Percentiles rank a stretch among this genome's conserved stretches.
These are phyloP conservation scores for Pochonia chlamydosporia DNA, from an alignment of 2,329 filamentous ascomycete genomes.

Conservation along the genomic window DNA sequence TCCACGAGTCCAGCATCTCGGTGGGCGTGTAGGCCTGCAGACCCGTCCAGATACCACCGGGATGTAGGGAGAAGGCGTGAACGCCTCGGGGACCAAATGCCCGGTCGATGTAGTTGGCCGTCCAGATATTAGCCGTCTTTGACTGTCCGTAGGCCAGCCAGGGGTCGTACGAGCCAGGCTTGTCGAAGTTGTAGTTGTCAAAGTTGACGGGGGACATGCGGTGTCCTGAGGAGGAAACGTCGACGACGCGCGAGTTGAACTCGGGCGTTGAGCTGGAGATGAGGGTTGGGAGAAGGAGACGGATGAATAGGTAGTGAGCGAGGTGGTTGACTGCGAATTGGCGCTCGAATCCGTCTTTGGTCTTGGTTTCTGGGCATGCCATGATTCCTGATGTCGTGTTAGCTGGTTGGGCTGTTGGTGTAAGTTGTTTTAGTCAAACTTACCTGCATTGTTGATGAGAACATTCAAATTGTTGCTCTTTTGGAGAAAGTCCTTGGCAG, in stretches of 20 bases:
- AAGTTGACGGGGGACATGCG: neutral
- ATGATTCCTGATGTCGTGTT: neutral
- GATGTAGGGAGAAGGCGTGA: conserved; percentile 32
- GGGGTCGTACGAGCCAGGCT: conserved; percentile 15
- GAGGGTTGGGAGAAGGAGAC: conserved; percentile 16
- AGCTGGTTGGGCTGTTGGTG: too few relatives aligned
- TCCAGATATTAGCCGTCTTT: conserved; percentile 45
- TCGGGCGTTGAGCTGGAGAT: conserved; percentile 29
- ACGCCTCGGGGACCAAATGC: conserved; percentile 35
- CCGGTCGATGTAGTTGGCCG: conserved; percentile 44
- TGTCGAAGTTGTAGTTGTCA: conserved; percentile 15
- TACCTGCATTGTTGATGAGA: conserved; percentile 3
- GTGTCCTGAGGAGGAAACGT: conserved; percentile 7
- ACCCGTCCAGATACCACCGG: conserved; percentile 20
- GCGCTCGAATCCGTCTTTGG: conserved; percentile 13
- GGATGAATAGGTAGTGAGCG: conserved; percentile 46
- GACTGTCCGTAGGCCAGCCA: conserved; percentile 37
- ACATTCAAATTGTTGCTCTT: conserved; percentile 10
- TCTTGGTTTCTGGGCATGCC: neutral
- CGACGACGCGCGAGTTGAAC: conserved; percentile 41
- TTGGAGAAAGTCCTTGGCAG: neutral
- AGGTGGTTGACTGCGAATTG: conserved; percentile 51
- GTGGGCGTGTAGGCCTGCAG: conserved; percentile 1
- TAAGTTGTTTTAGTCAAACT: too few relatives aligned
- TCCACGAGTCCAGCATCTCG: neutral